Conservation (phyloP, 805 yeast species). For the Candida michaelii region DNA sequence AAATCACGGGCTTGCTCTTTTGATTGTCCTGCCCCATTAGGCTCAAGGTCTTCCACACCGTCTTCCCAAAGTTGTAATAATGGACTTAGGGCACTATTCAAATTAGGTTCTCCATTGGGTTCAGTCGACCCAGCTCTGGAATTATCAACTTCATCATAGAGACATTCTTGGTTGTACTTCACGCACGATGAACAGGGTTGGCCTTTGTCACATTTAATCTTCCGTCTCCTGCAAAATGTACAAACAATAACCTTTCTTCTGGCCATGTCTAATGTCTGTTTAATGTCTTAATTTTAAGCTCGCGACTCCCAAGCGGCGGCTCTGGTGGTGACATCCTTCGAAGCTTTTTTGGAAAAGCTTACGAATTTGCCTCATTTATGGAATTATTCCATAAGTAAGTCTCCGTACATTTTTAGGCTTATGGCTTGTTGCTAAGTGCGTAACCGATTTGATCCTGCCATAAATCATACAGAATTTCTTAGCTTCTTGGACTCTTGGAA, state of each 20-base stretch:
- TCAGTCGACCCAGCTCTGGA: background rate
- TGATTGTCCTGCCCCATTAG: background rate
- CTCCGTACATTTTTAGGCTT: too few relatives aligned
- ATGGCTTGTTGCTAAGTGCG: too few relatives aligned
- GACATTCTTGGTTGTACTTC: constrained; percentile 21
- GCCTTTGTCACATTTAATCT: constrained; percentile 38
- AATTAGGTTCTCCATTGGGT: too few relatives aligned
- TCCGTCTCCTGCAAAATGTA: constrained; percentile 34
- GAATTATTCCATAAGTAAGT: too few relatives aligned
- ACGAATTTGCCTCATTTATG: too few relatives aligned
- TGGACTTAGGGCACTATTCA: background rate
- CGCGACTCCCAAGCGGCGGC: too few relatives aligned
- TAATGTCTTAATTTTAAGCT: background rate
- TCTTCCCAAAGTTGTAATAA: background rate
- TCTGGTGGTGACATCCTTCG: too few relatives aligned
- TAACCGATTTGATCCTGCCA: too few relatives aligned
- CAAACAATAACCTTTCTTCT: constrained; percentile 18
- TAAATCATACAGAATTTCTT: too few relatives aligned
- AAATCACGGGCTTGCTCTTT: background rate
- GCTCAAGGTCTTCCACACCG: background rate
- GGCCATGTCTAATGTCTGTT: background rate
- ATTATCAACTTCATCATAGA: constrained; percentile 3
- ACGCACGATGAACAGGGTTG: constrained; percentile 37
- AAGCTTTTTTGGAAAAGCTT: too few relatives aligned
- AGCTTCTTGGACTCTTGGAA: too few relatives aligned